Base-by-base conservation (phyloP, 441 rosid genomes). In the Biscutella laevigata region DNA sequence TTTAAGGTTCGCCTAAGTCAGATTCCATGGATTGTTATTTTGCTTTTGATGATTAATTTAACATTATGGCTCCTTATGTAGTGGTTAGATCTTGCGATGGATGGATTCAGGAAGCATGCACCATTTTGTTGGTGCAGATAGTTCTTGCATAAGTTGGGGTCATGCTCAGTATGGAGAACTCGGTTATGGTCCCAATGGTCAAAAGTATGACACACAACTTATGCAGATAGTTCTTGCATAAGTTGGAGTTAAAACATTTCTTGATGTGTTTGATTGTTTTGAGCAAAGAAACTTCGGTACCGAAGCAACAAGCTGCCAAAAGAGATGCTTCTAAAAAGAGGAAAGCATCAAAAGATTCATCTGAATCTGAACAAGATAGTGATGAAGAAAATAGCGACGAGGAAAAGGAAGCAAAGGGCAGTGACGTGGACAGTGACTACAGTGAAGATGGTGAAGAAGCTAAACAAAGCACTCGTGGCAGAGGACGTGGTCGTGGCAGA, bases 101-200 rank as follows among this genome's bases (percentile, higher is more conserved):
- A 92, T 92, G 95, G 90, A 82, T 78, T 92, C 99, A 1, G 99
- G 99, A 59, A 78, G 58, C 67, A 84, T 86, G 97, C 95, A 86
- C 67, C 83, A 82, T 69, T 88, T 92, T 78, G 99, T 92, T 36
- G 99, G 99, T 49, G 99, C 99, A 7, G 95, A 92, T 69, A 64
- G 67, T 53, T 92, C 99, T 55, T 88, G 99, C 92, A 86, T 91
- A 45, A 91, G 98, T 55, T 91, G 96, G 96, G 98, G 98, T 46
- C 83, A 75, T 50, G 98, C 94, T 72, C 84, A 71, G 54, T 71
- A 85, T 60, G 98, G 98, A 42, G 98, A 91, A 62, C 78, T 91
- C 42, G 98, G 96, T 69, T 91, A 91, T 56, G 98, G 98, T 30
- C 99, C 99, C 41, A 64, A 32, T 7, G 95, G 92, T 47, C 99